Base-by-base conservation (phyloP, 345 rosid species). In the Durio zibethinus region DNA sequence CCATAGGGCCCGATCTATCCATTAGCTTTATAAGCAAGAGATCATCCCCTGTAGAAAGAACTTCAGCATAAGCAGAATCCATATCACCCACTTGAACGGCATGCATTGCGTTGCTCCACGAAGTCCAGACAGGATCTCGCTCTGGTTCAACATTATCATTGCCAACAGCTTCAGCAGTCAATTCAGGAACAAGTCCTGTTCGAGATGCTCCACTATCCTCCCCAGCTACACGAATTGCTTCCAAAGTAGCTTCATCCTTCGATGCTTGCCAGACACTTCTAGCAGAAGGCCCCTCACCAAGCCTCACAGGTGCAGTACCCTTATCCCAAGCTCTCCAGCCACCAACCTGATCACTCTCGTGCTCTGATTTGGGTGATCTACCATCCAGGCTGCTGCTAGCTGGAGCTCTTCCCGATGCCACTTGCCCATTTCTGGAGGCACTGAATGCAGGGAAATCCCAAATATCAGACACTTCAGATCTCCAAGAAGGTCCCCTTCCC, bases 201-300 rank as follows among this genome's bases (percentile, higher is more conserved):
- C 96, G 86, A 77, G 88, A 84, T 73, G 86, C 80, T 70, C 88
- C 91, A 20, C 86, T 80, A 71, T 94, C 99, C 77, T 91, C 98
- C n/a, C 98, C 98, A n/a, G 97, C 99, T 59, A 91, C 97, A 63
- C 99, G 88, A 75, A 97, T 97, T 64, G 99, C 99, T 88, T 96
- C 98, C 81, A 96, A 86, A 33, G 99, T 96, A 76, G 99, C 99
- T 88, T 96, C 99, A 65, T 96, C 99, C 81, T 92, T 93, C 73
- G 99, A 96, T 74, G 99, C 97, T 88, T 92, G 99, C 99, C 99
- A 96, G 69, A 92, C 98, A 84, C 98, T 89, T 90, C 99, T 89
- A 54, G 97, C 99, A 45, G 99, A 96, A 82, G 98, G 98, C 71
- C 99, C 99, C 82, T 97, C 99, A 29, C 97, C 98, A 43, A 90